Percentiles rank a stretch among this genome's conserved stretches.
phyloP scores from a whole-genome alignment of 768 basidiomycete genomes.

The Leccinum pellstonianum region DNA sequence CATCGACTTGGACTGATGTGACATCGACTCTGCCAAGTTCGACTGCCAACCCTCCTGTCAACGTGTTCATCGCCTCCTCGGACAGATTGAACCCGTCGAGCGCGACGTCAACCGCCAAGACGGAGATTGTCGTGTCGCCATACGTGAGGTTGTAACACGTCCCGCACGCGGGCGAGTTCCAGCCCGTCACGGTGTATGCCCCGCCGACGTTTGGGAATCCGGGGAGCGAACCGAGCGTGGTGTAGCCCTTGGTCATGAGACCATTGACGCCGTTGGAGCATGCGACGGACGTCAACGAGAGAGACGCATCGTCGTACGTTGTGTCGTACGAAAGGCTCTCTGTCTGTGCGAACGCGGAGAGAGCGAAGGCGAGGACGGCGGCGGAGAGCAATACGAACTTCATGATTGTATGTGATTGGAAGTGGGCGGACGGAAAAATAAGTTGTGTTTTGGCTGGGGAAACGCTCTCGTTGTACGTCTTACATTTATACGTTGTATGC shows the following conservation, averaged over 20 bases:
- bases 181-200: slow-evolving; percentile 31
- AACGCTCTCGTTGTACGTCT: not conserved
- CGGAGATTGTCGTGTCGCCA: slow-evolving; percentile 12
- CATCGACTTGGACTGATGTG: slow-evolving; percentile 40
- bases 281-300: slow-evolving; percentile 22
- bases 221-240: slow-evolving; percentile 34
- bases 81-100: slow-evolving; percentile 47
- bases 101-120: slow-evolving; percentile 32
- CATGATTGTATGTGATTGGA: slow-evolving; percentile 15
- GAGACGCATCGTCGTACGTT: slow-evolving; percentile 28
- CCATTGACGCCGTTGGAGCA: slow-evolving; percentile 36
- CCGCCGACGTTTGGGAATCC: slow-evolving; percentile 35
- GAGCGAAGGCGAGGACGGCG: slow-evolving; percentile 12
- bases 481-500: slow-evolving; percentile 17
- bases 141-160: slow-evolving; percentile 35
- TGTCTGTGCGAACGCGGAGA: slow-evolving; percentile 18
- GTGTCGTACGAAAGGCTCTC: slow-evolving; percentile 31
- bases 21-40: slow-evolving; percentile 49
- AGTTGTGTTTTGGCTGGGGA: not conserved
- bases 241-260: slow-evolving; percentile 30
- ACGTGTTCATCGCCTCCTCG: slow-evolving; percentile 50
- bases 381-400: slow-evolving; percentile 20
- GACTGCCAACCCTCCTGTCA: slow-evolving; percentile 49
- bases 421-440: not conserved
- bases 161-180: slow-evolving; percentile 19